A percentile compares a stretch with the other conserved stretches of the same genome.
These are phyloP conservation scores for Lumnitzera littorea DNA, from an alignment of 345 rosid genomes.

Conservation along the genomic window DNA sequence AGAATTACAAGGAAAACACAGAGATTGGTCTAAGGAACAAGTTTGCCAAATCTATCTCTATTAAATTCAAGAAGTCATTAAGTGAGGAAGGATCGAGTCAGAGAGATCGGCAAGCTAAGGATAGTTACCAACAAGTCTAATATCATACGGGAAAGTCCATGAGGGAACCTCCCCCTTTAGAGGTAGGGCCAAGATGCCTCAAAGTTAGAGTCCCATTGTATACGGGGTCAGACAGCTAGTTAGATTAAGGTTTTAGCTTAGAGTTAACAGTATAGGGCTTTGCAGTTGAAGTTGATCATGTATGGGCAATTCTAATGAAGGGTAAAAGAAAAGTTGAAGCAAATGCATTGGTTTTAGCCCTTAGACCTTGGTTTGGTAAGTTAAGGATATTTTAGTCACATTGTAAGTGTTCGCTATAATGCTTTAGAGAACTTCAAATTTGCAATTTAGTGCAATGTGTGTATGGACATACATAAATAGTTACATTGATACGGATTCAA, in stretches of 20 bases:
- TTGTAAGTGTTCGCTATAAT: too few relatives aligned
- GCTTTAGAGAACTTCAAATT: too few relatives aligned
- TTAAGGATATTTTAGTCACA: too few relatives aligned
- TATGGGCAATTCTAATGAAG: too few relatives aligned
- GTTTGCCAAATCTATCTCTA: conserved; percentile 33
- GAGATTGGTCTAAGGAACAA: conserved; percentile 22
- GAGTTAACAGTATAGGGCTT: conserved; percentile 10
- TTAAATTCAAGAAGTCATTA: conserved; percentile 37
- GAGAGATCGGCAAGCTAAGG: conserved; percentile 25
- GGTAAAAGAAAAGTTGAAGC: too few relatives aligned
- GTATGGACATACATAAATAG: too few relatives aligned
- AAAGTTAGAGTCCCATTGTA: conserved; percentile 55
- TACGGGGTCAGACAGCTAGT: conserved; percentile 36
- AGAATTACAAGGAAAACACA: conserved; percentile 24
- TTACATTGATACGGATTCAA: too few relatives aligned
- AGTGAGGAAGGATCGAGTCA: conserved; percentile 26
- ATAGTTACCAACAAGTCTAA: conserved; percentile 20
- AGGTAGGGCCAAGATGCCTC: conserved; percentile 52
- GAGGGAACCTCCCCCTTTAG: conserved; percentile 33
- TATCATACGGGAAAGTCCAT: conserved; percentile 25
- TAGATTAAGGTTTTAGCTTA: conserved; percentile 13
- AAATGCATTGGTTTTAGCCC: too few relatives aligned
- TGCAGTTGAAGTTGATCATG: too few relatives aligned
- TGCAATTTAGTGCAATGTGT: too few relatives aligned
- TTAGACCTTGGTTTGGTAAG: too few relatives aligned